phyloP scores from a whole-genome alignment of 1,284 basidiomycete species.

The Ganoderma leucocontextum region DNA sequence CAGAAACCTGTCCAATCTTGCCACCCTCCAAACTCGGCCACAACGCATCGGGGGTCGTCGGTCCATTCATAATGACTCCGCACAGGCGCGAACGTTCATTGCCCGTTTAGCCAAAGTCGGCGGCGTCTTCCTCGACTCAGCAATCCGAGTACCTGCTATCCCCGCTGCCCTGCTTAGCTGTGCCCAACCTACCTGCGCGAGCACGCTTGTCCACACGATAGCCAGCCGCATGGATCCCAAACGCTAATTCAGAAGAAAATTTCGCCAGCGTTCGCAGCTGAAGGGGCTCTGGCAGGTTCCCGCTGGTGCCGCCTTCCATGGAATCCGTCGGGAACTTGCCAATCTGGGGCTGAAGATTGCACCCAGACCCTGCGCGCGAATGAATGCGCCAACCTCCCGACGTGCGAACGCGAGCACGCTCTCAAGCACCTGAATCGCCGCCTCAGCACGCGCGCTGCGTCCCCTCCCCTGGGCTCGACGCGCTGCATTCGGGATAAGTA shows the following conservation, averaged over 20 bases:
- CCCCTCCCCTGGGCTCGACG: background rate
- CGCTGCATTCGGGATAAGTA: constrained; percentile 3
- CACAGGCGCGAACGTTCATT: background rate
- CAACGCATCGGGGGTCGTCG: background rate
- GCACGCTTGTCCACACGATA: background rate
- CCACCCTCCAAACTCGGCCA: background rate
- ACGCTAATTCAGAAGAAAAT: constrained; percentile 16
- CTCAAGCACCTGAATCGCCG: constrained; percentile 8
- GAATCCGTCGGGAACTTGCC: constrained; percentile 8
- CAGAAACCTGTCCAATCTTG: constrained; percentile 3
- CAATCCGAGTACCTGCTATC: background rate
- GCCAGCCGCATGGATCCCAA: constrained; percentile 8
- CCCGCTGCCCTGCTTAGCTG: background rate
- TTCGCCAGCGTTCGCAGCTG: constrained; percentile 1
- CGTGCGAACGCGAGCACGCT: background rate
- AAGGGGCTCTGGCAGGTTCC: background rate
- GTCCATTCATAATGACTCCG: background rate
- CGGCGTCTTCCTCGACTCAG: background rate
- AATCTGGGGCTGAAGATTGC: background rate
- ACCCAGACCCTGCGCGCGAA: background rate
- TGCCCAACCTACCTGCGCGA: background rate
- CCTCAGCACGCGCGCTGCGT: background rate
- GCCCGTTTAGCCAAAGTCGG: background rate
- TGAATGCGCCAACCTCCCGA: constrained; percentile 1
- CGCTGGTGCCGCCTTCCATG: constrained; percentile 1